phyloP scores from a whole-genome alignment of 177 flowering plant genomes.

The Tripterygium wilfordii region DNA sequence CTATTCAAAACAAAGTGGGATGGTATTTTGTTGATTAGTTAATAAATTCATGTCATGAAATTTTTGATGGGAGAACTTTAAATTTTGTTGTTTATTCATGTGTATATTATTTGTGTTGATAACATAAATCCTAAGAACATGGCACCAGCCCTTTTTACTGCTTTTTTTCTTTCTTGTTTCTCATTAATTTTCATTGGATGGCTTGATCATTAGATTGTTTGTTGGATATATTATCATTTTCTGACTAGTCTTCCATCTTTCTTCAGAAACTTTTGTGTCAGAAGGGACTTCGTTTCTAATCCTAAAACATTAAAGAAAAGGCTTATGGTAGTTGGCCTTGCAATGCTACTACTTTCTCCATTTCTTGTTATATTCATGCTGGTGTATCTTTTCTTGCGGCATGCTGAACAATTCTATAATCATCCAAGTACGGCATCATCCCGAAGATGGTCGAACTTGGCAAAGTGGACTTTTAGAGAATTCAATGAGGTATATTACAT shows the following conservation, averaged over 20 bases:
- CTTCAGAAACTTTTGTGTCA: constrained; percentile 68
- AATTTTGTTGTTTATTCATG: no score
- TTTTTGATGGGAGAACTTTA: no score
- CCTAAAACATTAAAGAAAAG: constrained; percentile 75
- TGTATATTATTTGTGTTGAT: no score
- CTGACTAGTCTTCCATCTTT: constrained; percentile 7
- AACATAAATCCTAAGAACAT: no score
- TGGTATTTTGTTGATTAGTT: no score
- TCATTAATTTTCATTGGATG: no score
- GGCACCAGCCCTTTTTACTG: no score
- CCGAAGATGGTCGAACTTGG: constrained; percentile 93
- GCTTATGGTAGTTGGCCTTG: constrained; percentile 80
- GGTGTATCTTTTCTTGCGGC: constrained; percentile 86
- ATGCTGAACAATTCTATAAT: constrained; percentile 93
- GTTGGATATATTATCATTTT: not conserved
- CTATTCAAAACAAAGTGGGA: no score
- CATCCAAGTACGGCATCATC: constrained; percentile 96
- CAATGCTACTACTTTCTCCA: constrained; percentile 89
- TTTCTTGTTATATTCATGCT: constrained; percentile 89
- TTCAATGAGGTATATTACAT: constrained; percentile 96
- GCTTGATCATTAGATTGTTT: no score
- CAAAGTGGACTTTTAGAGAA: constrained; percentile 95
- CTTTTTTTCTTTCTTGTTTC: no score
- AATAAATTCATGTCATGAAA: no score
- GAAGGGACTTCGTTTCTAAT: constrained; percentile 72